phyloP scores from a whole-genome alignment of 306 rosid genomes.

The Vigna hirtella region DNA sequence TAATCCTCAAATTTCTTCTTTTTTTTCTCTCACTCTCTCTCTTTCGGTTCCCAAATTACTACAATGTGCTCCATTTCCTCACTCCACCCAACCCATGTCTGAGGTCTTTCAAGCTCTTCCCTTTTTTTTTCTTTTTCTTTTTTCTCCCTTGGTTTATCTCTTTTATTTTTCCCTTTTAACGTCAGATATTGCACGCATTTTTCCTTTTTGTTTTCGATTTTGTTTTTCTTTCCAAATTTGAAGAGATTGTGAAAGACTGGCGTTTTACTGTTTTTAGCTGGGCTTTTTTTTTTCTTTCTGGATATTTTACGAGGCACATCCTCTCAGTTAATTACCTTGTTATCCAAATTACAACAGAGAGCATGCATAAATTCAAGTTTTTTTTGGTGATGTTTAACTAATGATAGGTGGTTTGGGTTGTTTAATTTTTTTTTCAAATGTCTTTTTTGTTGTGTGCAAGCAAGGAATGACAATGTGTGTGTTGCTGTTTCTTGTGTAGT shows the following conservation, averaged over 20 bases:
- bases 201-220: constrained; percentile 9
- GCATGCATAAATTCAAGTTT: constrained; percentile 27
- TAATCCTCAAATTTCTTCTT: constrained; percentile 3
- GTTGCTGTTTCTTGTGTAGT: constrained; percentile 12
- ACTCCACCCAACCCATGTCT: constrained; percentile 47
- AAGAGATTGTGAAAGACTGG: background rate
- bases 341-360: constrained; percentile 33
- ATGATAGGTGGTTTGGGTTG: constrained; percentile 11
- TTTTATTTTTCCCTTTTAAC: background rate
- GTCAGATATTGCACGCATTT: constrained; percentile 43
- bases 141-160: background rate
- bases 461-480: constrained; percentile 33
- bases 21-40: constrained; percentile 10
- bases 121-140: background rate
- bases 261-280: constrained; percentile 15
- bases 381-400: constrained; percentile 17
- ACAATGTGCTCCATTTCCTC: constrained; percentile 47
- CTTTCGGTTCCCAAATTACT: constrained; percentile 34
- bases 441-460: constrained; percentile 22
- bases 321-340: constrained; percentile 9
- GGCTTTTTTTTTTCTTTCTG: constrained; percentile 28
- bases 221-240: background rate
- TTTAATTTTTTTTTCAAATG: background rate
- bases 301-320: background rate
- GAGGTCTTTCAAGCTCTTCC: constrained; percentile 41